Base-by-base conservation (phyloP, 805 yeast genomes). In the Lachancea nothofagi region DNA sequence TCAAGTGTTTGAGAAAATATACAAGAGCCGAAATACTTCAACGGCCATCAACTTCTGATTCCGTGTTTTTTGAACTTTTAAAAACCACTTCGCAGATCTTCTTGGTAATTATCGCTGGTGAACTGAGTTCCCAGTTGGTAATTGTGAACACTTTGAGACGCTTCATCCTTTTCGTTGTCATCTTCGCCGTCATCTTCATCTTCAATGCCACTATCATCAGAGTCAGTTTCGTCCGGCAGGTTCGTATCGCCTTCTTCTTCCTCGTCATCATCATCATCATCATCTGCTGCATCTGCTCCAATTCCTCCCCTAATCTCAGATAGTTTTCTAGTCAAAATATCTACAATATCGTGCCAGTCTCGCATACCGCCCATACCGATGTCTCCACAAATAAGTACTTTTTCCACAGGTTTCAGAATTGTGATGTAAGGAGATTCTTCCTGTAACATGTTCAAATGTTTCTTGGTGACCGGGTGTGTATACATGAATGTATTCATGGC, bases 281-380 rank as follows among this genome's bases (percentile, higher is more conserved):
- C 76, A 63, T 36, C 61, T 13, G 47, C 46, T 26, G 44, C 43
- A 14, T 38, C 49, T 14, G 40, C 41, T 32, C 42, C 49, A 8
- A 43, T 43, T 30, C 58, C 67, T 2, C 41, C 45, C 17, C 48
- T 47, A 3, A 58, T 50, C 27, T 56, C 63, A 7, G 48, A 47
- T 41, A 69, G 54, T 49, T 64, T 64, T 45, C 59, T 59, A 26
- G 67, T 61, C 44, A 74, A 42, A 17, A 76, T 73, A 52, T 81
- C 86, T 7, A 82, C 90, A 44, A 84, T 77, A 53, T 83, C 93
- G 54, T 78, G 78, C 83, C 87, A 83, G 54, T 83, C 93, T 70
- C 87, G 74, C 94, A 84, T 84, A 23, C 94, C 94, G 31, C 94
- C 94, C 93, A 84, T 83, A 10, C 93, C 93, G 46, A 84, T 83